Percentiles rank a stretch among this genome's conserved stretches.
phyloP scores from a whole-genome alignment of 2,329 filamentous ascomycete species.

The Aspergillus aculeatinus region DNA sequence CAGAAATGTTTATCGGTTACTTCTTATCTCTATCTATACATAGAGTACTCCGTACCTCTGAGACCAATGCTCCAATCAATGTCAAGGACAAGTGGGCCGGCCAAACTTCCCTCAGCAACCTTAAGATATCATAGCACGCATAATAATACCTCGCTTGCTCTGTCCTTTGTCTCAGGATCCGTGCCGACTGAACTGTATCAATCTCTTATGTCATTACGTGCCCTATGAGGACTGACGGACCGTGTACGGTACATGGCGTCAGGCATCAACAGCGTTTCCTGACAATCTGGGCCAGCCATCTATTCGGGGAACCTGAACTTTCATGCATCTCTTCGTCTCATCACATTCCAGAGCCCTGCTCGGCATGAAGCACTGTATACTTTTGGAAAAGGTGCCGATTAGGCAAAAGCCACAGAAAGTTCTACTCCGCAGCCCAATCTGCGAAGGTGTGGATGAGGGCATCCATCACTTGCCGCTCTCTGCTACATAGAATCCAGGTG shows the following conservation, averaged over 20 bases:
- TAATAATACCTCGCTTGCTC: not conserved
- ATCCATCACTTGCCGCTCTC: slow-evolving; percentile 3
- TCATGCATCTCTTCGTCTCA: not conserved
- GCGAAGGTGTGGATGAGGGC: slow-evolving; percentile 5
- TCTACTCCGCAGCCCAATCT: slow-evolving; percentile 13
- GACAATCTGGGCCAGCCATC: not conserved
- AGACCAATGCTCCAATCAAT: not conserved
- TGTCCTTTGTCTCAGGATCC: not conserved
- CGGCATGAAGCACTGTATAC: not conserved
- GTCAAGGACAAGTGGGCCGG: not conserved
- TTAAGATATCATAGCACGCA: not conserved
- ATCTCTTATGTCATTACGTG: not conserved
- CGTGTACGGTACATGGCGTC: not conserved
- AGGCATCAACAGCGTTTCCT: slow-evolving; percentile 1
- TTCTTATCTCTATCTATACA: not conserved
- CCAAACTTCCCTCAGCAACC: not conserved
- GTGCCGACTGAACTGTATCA: not conserved
- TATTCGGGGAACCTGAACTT: not conserved
- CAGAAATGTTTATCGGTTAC: not conserved
- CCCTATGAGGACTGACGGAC: not conserved
- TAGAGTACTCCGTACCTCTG: not conserved
- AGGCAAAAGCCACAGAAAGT: slow-evolving; percentile 11
- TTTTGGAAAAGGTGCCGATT: slow-evolving; percentile 1
- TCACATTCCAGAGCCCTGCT: not conserved
- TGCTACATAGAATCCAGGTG: not conserved